Percentiles rank a stretch among this genome's conserved stretches.
phyloP scores from a whole-genome alignment of 2,329 filamentous ascomycete species.

The Aspergillus sp. region DNA sequence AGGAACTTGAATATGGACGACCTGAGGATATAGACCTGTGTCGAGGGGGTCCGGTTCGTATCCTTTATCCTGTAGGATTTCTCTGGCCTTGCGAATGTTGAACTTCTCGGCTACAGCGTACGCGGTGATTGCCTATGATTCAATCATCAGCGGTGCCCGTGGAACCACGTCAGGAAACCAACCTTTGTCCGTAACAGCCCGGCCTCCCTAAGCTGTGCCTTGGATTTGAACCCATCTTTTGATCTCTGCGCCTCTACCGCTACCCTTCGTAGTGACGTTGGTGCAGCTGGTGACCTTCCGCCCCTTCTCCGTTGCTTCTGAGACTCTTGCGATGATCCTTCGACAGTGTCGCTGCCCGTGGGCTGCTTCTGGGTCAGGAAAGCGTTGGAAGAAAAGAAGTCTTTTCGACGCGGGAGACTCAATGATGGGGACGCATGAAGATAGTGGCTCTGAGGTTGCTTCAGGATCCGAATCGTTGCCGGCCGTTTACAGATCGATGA shows the following conservation, averaged over 20 bases:
- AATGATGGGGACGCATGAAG: conserved; percentile 36
- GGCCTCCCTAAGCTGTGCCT: conserved; percentile 40
- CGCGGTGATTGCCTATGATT: conserved; percentile 55
- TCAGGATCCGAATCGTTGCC: conserved; percentile 21
- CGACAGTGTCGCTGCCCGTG: conserved; percentile 15
- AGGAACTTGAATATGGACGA: conserved; percentile 59
- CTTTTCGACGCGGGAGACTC: conserved; percentile 52
- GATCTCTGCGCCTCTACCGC: conserved; percentile 78
- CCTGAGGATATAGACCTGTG: conserved; percentile 64
- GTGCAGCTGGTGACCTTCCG: conserved; percentile 54
- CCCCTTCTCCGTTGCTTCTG: conserved; percentile 49
- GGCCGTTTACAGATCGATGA: conserved; percentile 34
- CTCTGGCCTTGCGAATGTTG: conserved; percentile 57
- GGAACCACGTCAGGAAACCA: not conserved
- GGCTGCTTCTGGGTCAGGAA: conserved; percentile 47
- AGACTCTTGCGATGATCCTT: conserved; percentile 18
- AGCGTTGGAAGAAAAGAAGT: conserved; percentile 67
- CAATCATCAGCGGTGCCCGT: conserved; percentile 16
- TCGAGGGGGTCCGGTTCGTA: conserved; percentile 63
- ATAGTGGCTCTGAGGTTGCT: conserved; percentile 34
- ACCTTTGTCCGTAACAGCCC: conserved; percentile 40
- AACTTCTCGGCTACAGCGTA: conserved; percentile 70
- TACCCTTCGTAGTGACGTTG: conserved; percentile 78
- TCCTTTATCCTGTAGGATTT: conserved; percentile 58
- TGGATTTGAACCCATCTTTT: conserved; percentile 52